Percentiles rank a stretch among this genome's conserved stretches.
phyloP scores from a whole-genome alignment of 2,329 filamentous ascomycete genomes.

The Colletotrichum graminicola region DNA sequence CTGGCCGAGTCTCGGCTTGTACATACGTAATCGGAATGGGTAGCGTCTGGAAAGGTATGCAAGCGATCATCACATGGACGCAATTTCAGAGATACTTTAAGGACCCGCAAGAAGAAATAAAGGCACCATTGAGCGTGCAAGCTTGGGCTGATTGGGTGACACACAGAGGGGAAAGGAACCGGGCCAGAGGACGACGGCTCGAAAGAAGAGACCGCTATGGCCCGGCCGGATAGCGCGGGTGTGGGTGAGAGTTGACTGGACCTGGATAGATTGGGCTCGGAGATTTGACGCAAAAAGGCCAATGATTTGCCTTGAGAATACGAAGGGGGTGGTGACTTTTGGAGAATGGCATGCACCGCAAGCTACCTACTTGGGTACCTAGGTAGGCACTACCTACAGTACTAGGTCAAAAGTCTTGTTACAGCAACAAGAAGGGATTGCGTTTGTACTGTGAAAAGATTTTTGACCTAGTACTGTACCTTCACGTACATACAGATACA shows the following conservation, averaged over 20 bases:
- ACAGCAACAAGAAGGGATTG: too few relatives aligned
- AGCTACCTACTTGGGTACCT: neutral
- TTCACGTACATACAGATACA: too few relatives aligned
- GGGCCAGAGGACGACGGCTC: neutral
- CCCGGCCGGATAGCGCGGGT: constrained; percentile 17
- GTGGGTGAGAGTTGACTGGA: constrained; percentile 24
- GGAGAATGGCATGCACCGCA: neutral
- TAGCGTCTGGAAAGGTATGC: neutral
- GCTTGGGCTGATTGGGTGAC: neutral
- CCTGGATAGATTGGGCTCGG: constrained; percentile 23
- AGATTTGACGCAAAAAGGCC: constrained; percentile 36
- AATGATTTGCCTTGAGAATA: constrained; percentile 29
- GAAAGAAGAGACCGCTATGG: constrained; percentile 1
- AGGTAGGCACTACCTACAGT: too few relatives aligned
- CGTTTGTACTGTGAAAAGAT: too few relatives aligned
- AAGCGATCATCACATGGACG: constrained; percentile 13
- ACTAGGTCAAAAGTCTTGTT: too few relatives aligned
- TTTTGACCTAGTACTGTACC: too few relatives aligned
- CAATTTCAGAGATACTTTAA: neutral
- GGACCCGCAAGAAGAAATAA: constrained; percentile 5
- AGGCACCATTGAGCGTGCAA: neutral
- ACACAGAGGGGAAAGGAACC: neutral
- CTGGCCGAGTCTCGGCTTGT: constrained; percentile 19
- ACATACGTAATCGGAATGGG: neutral
- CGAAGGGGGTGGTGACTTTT: constrained; percentile 2